Percentiles rank a stretch among this genome's conserved stretches.
These are phyloP conservation scores for Fraxinus latifolia DNA, from an alignment of 305 asterid genomes.

Conservation along the genomic window DNA sequence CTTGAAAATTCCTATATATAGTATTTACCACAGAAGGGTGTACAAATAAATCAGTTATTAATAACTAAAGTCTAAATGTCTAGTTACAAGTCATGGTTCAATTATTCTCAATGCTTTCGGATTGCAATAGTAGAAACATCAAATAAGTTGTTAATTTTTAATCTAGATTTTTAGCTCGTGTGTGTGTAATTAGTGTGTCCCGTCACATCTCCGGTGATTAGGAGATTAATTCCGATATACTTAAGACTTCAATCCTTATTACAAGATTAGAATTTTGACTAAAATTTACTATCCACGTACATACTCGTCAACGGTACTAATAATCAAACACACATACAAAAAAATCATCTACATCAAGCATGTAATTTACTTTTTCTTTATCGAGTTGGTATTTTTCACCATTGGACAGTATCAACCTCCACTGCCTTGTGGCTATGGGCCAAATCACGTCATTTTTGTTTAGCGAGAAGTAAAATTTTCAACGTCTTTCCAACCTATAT, in stretches of 20 bases:
- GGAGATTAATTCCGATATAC: too few relatives aligned
- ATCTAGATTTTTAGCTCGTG: neutral
- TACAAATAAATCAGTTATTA: neutral
- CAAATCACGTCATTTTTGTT: too few relatives aligned
- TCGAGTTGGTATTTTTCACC: neutral
- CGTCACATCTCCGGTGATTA: too few relatives aligned
- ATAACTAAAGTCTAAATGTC: neutral
- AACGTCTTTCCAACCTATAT: neutral
- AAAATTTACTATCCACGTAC: too few relatives aligned
- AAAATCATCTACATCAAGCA: neutral
- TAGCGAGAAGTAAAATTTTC: neutral
- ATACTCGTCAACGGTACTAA: too few relatives aligned
- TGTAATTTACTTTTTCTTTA: neutral
- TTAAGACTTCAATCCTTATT: neutral
- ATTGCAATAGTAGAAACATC: neutral
- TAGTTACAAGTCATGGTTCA: neutral
- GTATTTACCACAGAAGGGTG: neutral
- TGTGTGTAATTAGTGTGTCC: neutral
- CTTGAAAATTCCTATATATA: neutral
- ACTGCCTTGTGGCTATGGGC: neutral
- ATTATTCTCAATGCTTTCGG: neutral
- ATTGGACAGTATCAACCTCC: neutral
- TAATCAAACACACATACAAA: neutral
- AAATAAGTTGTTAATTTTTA: neutral
- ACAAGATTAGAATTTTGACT: too few relatives aligned